Conservation (phyloP, 2,329 filamentous ascomycete species). For the Didymosphaeria variabile region DNA sequence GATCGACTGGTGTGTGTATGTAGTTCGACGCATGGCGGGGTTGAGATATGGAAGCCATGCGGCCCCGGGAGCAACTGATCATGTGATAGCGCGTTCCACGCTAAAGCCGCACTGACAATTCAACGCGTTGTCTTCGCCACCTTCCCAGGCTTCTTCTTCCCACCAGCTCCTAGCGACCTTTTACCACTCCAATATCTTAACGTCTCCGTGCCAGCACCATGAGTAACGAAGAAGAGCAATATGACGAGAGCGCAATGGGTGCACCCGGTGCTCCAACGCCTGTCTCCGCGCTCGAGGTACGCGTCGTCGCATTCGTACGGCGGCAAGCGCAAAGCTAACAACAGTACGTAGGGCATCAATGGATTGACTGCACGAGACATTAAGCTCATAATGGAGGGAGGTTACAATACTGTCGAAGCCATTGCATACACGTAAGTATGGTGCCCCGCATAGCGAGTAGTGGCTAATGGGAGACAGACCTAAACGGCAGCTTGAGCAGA, state of each 20-base stretch:
- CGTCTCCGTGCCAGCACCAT: conserved; percentile 40
- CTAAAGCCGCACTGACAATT: conserved; percentile 21
- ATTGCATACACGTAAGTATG: conserved; percentile 84
- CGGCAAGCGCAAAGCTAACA: conserved; percentile 17
- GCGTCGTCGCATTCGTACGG: conserved; percentile 28
- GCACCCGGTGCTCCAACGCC: conserved; percentile 95
- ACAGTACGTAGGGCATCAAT: conserved; percentile 77
- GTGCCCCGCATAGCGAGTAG: neutral
- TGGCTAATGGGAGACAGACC: conserved; percentile 58
- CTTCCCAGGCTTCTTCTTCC: conserved; percentile 12
- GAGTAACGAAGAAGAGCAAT: conserved; percentile 67
- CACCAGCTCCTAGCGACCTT: conserved; percentile 5
- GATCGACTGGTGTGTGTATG: no score
- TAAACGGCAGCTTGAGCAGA: conserved; percentile 82
- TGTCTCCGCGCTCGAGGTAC: conserved; percentile 83
- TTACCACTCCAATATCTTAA: neutral
- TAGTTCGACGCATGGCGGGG: no score
- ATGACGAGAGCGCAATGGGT: conserved; percentile 77
- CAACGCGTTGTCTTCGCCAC: conserved; percentile 25
- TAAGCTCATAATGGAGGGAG: conserved; percentile 88
- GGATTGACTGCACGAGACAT: conserved; percentile 96
- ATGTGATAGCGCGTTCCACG: conserved; percentile 38
- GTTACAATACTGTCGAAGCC: conserved; percentile 94
- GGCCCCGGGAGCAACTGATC: conserved; percentile 5
- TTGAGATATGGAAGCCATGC: no score